Conservation (phyloP, 768 basidiomycete species). For the Russula sp. region DNA sequence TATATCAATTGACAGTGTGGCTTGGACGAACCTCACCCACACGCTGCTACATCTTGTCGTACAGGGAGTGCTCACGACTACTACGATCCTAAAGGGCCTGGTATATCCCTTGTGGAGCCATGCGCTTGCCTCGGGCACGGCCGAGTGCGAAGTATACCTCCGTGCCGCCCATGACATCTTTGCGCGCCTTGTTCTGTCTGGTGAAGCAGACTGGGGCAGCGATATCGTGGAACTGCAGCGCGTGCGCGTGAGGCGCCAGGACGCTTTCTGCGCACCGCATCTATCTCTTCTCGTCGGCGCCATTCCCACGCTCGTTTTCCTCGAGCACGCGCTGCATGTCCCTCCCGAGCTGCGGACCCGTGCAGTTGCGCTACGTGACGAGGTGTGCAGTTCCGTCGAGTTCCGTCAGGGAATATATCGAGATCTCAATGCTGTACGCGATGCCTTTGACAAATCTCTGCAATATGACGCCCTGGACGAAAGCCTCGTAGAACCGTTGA, state of each 20-base stretch:
- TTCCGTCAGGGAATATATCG: conserved; percentile 73
- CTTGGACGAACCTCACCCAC: conserved; percentile 59
- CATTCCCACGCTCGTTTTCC: conserved; percentile 61
- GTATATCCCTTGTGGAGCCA: conserved; percentile 74
- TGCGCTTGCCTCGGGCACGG: conserved; percentile 36
- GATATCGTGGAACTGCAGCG: conserved; percentile 62
- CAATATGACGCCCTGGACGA: conserved; percentile 42
- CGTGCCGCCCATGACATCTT: conserved; percentile 58
- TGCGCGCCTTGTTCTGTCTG: conserved; percentile 48
- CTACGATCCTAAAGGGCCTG: conserved; percentile 64
- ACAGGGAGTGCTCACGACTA: conserved; percentile 61
- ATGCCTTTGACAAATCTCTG: conserved; percentile 59
- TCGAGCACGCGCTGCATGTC: conserved; percentile 56
- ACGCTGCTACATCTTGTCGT: conserved; percentile 59
- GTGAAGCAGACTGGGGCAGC: conserved; percentile 37
- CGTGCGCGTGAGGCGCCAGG: conserved; percentile 59
- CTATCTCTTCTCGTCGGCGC: conserved; percentile 54
- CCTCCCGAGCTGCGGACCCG: conserved; percentile 43
- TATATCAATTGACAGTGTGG: conserved; percentile 46
- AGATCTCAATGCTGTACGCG: conserved; percentile 62
- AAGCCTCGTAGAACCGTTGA: conserved; percentile 50
- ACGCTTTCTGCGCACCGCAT: conserved; percentile 58
- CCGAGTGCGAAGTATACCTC: conserved; percentile 44
- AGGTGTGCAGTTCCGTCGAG: conserved; percentile 53
- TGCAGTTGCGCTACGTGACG: conserved; percentile 45